Conservation (phyloP, 1,139 yeast genomes). For the Pneumocystis carinii region DNA sequence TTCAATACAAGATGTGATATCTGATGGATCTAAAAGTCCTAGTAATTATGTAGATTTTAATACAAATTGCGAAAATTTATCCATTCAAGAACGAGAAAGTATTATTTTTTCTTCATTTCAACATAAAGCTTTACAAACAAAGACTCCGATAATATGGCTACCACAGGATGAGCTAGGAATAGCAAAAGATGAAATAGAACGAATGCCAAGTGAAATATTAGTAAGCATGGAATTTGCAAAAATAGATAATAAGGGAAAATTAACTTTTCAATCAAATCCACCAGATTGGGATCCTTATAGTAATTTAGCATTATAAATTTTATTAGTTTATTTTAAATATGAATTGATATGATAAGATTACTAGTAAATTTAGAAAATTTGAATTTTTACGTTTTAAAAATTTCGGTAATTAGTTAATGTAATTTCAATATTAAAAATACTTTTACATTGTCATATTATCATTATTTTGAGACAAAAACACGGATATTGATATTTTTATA, state of each 20-base stretch:
- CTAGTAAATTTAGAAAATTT: background rate
- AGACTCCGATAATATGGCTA: slow-evolving; percentile 69
- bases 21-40: background rate
- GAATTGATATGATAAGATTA: background rate
- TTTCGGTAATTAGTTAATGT: background rate
- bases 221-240: background rate
- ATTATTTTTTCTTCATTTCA: slow-evolving; percentile 29
- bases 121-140: slow-evolving; percentile 54
- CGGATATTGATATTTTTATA: background rate
- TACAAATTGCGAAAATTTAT: slow-evolving; percentile 5
- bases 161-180: slow-evolving; percentile 77
- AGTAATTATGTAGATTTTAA: slow-evolving; percentile 6
- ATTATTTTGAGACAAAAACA: background rate
- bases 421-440: background rate
- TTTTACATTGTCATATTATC: background rate
- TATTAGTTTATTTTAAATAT: background rate
- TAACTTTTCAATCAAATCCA: background rate
- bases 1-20: slow-evolving; percentile 2
- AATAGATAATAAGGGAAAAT: background rate
- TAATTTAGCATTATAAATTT: background rate
- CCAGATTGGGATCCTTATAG: background rate
- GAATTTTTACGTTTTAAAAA: background rate
- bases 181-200: slow-evolving; percentile 41
- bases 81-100: slow-evolving; percentile 10
- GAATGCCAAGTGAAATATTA: background rate